Base-by-base conservation (phyloP, 345 rosid species). In the Eucalyptus cloeziana region DNA sequence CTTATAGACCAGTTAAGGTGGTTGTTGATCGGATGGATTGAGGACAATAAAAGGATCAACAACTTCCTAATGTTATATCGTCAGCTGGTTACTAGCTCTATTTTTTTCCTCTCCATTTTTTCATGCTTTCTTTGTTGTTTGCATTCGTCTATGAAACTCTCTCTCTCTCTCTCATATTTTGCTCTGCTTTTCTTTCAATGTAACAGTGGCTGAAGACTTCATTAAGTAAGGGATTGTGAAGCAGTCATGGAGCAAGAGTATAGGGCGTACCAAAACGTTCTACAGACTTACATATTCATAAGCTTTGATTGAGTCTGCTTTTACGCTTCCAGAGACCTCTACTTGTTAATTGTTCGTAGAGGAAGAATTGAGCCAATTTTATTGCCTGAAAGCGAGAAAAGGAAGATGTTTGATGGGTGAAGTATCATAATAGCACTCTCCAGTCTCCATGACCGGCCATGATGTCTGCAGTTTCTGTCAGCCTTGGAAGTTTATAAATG, bases 171-270 rank as follows among this genome's bases (percentile, higher is more conserved):
- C 24, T 24, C 51, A 54, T 37, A 27, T 30, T 50, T 88, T 37
- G 88, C n/a, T 76, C 54, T 86, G 33, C 27, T 64, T 79, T 87
- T 76, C 43, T 85, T 67, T 54, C 85, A 79, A 43, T 91, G 88
- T 79, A 40, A 45, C 94, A 94, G 96, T 62, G 89, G 94, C 90
- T 10, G 86, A 89, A 62, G 93, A 91, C 54, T 90, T 92, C 85
- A 79, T 90, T 14, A 92, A 89, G 64, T 91, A 58, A 91, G 89
- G 93, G 86, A 64, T 51, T 12, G 30, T 44, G 54, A 47, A 87
- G 88, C 30, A 40, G 47, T 11, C 85, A 7, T 76, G 85, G 85
- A 76, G 85, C 47, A 40, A 40, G 85, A 40, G 47, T 40, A 6
- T 76, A 21, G 30, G 47, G 85, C 85, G 24, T 76, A 21, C 47